Percentiles rank a stretch among this genome's conserved stretches.
These are phyloP conservation scores for Pythium brachiatum DNA, from an alignment of 352 stramenopile species.

Conservation along the genomic window DNA sequence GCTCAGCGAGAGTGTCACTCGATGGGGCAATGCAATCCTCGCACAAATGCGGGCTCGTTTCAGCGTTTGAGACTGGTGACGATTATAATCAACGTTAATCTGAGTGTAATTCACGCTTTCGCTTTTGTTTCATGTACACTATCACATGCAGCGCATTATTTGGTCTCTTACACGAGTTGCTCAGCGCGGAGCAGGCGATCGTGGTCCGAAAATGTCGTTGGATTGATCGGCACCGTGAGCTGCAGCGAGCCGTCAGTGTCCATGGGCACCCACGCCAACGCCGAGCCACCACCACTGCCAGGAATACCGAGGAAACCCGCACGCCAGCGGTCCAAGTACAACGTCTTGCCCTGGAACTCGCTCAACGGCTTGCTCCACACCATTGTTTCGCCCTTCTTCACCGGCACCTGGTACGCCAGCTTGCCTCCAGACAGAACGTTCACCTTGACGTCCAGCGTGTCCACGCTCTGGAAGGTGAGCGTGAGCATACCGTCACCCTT, in stretches of 20 bases:
- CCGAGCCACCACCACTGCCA: slow-evolving; percentile 57
- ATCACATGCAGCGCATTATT: too few relatives aligned
- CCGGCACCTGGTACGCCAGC: slow-evolving; percentile 36
- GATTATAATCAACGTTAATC: too few relatives aligned
- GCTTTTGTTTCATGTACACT: too few relatives aligned
- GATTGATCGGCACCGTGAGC: slow-evolving; percentile 21
- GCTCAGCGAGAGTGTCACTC: slow-evolving; percentile 33
- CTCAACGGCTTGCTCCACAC: slow-evolving; percentile 35
- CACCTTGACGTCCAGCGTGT: slow-evolving; percentile 45
- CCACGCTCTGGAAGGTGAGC: slow-evolving; percentile 41
- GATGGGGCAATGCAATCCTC: slow-evolving; percentile 41
- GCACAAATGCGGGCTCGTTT: not conserved
- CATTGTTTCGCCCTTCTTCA: slow-evolving; percentile 34
- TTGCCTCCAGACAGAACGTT: slow-evolving; percentile 54
- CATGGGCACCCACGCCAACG: slow-evolving; percentile 57
- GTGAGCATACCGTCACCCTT: slow-evolving; percentile 37
- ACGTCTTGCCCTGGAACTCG: slow-evolving; percentile 48
- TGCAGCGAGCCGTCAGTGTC: slow-evolving; percentile 20
- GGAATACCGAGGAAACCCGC: slow-evolving; percentile 45
- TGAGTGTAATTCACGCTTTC: too few relatives aligned
- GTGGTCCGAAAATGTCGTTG: slow-evolving; percentile 18
- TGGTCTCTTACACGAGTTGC: too few relatives aligned
- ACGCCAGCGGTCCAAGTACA: slow-evolving; percentile 36
- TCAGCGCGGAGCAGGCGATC: too few relatives aligned
- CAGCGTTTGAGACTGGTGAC: not conserved